Conservation (phyloP, 306 rosid species). For the Ormosia semicastrata region DNA sequence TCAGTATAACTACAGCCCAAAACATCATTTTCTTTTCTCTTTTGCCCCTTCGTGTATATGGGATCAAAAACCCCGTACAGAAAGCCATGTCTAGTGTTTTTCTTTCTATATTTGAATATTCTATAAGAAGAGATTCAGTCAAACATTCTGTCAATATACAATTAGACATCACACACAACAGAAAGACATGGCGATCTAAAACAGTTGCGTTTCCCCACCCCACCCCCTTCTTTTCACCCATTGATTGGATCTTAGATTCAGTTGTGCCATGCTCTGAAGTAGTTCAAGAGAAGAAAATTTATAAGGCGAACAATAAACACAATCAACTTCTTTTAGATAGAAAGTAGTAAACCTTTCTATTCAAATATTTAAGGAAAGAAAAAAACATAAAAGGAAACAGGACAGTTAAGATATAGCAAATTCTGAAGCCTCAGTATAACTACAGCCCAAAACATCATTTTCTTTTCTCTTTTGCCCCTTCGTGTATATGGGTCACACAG, state of each 20-base stretch:
- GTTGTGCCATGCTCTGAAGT: background rate
- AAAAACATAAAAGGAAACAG: background rate
- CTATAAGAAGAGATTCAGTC: too few relatives aligned
- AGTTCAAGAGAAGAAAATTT: slow-evolving; percentile 15
- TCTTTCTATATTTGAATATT: slow-evolving; percentile 11
- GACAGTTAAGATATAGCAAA: background rate
- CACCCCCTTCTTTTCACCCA: background rate
- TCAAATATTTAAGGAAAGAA: background rate
- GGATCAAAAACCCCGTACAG: background rate
- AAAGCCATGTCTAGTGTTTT: slow-evolving; percentile 25
- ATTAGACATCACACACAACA: slow-evolving; percentile 19
- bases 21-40: background rate
- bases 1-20: background rate
- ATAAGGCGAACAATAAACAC: slow-evolving; percentile 29
- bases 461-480: background rate
- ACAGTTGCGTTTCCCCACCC: slow-evolving; percentile 1
- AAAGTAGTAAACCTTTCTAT: slow-evolving; percentile 13
- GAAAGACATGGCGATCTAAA: slow-evolving; percentile 24
- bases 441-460: background rate
- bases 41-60: background rate
- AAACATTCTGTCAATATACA: slow-evolving; percentile 20
- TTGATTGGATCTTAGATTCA: slow-evolving; percentile 30
- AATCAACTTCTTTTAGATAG: slow-evolving; percentile 34
- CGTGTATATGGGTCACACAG: background rate
- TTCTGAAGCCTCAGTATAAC: background rate